A percentile compares a stretch with the other conserved stretches of the same genome.
These are phyloP conservation scores for Camellia sinensis DNA, from an alignment of 148 eudicot species.

Conservation along the genomic window DNA sequence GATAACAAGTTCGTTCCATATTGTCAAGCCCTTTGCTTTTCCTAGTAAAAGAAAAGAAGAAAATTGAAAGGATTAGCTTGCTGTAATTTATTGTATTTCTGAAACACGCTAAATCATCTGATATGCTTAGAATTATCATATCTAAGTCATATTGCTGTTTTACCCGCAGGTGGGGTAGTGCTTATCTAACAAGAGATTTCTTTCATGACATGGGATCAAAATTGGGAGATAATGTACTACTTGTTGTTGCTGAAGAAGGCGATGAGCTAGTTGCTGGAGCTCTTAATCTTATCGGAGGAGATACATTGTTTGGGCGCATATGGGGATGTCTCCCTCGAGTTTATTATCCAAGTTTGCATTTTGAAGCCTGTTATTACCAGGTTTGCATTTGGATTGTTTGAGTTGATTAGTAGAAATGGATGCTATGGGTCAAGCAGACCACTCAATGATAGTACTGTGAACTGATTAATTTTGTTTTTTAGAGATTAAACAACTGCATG, in stretches of 20 bases:
- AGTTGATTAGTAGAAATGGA: background rate
- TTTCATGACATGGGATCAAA: conserved; percentile 91
- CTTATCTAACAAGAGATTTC: conserved; percentile 92
- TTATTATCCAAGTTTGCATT: conserved; percentile 88
- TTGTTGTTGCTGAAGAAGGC: conserved; percentile 81
- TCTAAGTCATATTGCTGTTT: conserved; percentile 7
- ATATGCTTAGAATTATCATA: background rate
- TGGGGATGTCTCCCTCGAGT: conserved; percentile 89
- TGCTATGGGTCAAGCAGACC: background rate
- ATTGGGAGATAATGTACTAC: conserved; percentile 87
- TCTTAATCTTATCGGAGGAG: conserved; percentile 93
- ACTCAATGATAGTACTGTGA: background rate
- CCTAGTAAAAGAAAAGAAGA: background rate
- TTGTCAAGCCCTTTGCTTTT: background rate
- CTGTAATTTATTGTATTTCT: background rate
- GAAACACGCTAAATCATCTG: background rate
- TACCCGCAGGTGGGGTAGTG: conserved; percentile 84
- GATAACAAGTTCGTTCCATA: conserved; percentile 73
- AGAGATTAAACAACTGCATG: background rate
- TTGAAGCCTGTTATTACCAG: conserved; percentile 99
- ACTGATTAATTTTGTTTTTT: background rate
- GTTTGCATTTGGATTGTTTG: conserved; percentile 27
- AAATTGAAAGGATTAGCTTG: background rate
- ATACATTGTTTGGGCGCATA: conserved; percentile 79
- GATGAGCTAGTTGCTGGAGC: conserved; percentile 87